These are phyloP conservation scores for Stenogyne calaminthoides DNA, from an alignment of 305 asterid genomes.

Conservation along the genomic window DNA sequence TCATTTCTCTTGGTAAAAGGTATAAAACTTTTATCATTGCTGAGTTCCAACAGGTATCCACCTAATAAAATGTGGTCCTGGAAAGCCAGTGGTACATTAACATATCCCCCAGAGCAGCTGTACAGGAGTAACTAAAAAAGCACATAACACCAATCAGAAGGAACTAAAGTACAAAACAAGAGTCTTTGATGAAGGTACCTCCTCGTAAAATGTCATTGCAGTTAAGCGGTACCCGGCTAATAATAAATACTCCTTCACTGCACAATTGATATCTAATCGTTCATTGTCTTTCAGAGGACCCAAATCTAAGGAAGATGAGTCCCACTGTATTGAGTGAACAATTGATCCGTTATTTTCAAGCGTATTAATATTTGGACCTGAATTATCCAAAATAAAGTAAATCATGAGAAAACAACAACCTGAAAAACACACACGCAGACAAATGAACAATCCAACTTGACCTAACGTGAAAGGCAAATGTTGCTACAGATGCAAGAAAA, in stretches of 20 bases:
- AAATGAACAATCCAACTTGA: constrained; percentile 8
- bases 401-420: constrained; percentile 31
- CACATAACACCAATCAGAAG: constrained; percentile 25
- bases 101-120: neutral
- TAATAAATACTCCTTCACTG: constrained; percentile 91
- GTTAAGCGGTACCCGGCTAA: constrained; percentile 98
- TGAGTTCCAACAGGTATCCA: constrained; percentile 6
- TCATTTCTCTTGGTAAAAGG: constrained; percentile 10
- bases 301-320: constrained; percentile 66
- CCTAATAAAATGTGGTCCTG: constrained; percentile 11
- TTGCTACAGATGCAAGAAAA: constrained; percentile 22
- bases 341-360: constrained; percentile 47
- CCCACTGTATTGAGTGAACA: constrained; percentile 51
- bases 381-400: constrained; percentile 36
- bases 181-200: constrained; percentile 53
- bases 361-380: constrained; percentile 52
- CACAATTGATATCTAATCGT: constrained; percentile 88
- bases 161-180: constrained; percentile 24
- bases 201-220: constrained; percentile 99
- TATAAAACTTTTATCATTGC: neutral
- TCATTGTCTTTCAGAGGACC: constrained; percentile 93
- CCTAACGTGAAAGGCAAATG: constrained; percentile 17
- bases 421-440: neutral
- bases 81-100: constrained; percentile 16
- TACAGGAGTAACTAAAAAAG: constrained; percentile 22